Evolutionary conservation across 2,329 filamentous ascomycete genomes (phyloP).

Genomic region (Chaetomiaceae sp.): DNA sequence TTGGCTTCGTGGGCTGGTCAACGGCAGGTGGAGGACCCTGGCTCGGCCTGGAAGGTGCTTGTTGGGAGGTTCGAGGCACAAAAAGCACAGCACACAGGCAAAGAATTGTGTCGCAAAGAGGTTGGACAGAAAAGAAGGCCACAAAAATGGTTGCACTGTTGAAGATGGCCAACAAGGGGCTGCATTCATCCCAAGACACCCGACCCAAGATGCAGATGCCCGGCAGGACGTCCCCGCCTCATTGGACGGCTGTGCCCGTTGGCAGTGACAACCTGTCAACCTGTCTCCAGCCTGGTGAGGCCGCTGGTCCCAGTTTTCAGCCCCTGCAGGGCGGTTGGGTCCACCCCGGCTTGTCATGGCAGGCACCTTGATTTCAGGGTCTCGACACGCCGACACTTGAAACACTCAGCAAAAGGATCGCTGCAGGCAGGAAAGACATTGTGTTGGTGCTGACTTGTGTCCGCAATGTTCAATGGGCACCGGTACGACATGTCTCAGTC

Average conservation of each 20-base stretch:
- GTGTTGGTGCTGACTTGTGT: too few relatives aligned
- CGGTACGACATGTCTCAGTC: too few relatives aligned
- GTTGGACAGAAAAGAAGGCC: neutral
- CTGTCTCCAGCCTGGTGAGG: slow-evolving; percentile 9
- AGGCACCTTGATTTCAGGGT: neutral
- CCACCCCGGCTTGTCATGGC: too few relatives aligned
- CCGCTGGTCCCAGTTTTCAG: slow-evolving; percentile 8
- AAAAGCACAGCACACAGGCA: neutral
- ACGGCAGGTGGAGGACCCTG: neutral
- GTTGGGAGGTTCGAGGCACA: neutral
- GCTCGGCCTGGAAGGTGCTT: neutral
- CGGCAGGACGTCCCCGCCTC: slow-evolving; percentile 12
- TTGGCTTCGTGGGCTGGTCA: neutral
- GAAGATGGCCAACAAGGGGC: slow-evolving; percentile 4
- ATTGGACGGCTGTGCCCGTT: slow-evolving; percentile 15
- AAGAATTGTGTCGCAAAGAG: neutral
- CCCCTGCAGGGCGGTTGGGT: slow-evolving; percentile 11
- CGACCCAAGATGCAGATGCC: slow-evolving; percentile 12
- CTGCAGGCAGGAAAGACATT: neutral
- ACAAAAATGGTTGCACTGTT: neutral
- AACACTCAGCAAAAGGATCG: too few relatives aligned
- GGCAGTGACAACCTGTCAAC: slow-evolving; percentile 6
- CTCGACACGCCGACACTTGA: slow-evolving; percentile 8
- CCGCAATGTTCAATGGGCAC: too few relatives aligned
- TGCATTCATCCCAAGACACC: neutral